phyloP scores from a whole-genome alignment of 805 yeast species.

The Clavispora carvajalis region DNA sequence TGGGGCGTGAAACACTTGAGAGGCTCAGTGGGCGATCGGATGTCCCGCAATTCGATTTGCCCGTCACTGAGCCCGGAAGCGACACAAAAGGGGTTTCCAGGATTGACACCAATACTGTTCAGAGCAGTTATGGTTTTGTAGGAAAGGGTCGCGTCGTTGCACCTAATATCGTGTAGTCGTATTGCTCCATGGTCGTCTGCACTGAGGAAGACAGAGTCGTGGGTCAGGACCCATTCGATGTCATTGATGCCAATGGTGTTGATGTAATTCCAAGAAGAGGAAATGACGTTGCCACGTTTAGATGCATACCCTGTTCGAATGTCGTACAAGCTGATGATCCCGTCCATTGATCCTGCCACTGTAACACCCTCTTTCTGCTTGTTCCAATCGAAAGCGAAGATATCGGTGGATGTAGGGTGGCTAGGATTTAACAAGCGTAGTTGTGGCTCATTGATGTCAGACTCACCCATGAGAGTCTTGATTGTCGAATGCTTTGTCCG shows the following conservation, averaged over 20 bases:
- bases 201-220: slow-evolving; percentile 54
- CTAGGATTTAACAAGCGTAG: slow-evolving; percentile 36
- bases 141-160: slow-evolving; percentile 3
- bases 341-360: slow-evolving; percentile 59
- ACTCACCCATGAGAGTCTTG: slow-evolving; percentile 21
- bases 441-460: slow-evolving; percentile 43
- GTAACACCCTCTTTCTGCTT: slow-evolving; percentile 52
- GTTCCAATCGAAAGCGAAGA: slow-evolving; percentile 77
- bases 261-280: not conserved
- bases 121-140: slow-evolving; percentile 31
- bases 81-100: slow-evolving; percentile 48
- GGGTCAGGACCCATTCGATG: slow-evolving; percentile 61
- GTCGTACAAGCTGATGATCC: slow-evolving; percentile 65
- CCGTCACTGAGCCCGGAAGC: slow-evolving; percentile 69
- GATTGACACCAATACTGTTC: slow-evolving; percentile 58
- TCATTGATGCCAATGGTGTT: slow-evolving; percentile 55
- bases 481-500: slow-evolving; percentile 67
- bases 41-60: slow-evolving; percentile 55
- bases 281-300: not conserved
- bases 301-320: slow-evolving; percentile 21
- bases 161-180: slow-evolving; percentile 52
- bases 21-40: slow-evolving; percentile 34
- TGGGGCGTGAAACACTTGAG: slow-evolving; percentile 31
- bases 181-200: slow-evolving; percentile 62
- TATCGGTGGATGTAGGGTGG: slow-evolving; percentile 37